These are phyloP conservation scores for Endogone sp. DNA, from an alignment of 192 early-diverging fungal species.

Conservation along the genomic window DNA sequence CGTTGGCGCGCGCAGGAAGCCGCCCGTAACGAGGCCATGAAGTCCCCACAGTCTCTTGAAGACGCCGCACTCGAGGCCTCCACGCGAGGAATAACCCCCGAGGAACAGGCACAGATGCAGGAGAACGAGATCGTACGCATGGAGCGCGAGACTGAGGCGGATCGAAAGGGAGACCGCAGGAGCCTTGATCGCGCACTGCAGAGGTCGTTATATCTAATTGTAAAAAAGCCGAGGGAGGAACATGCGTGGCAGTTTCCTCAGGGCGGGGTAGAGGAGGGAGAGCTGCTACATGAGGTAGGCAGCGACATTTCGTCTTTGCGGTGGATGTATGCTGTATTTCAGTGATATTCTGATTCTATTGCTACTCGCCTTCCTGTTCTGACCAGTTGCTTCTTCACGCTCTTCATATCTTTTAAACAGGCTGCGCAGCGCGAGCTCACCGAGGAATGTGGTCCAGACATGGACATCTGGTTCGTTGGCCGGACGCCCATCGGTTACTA, in stretches of 20 bases:
- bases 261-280: constrained; percentile 53
- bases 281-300: constrained; percentile 68
- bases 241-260: constrained; percentile 74
- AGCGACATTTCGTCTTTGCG: neutral
- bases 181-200: constrained; percentile 76
- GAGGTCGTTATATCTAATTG: constrained; percentile 76
- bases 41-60: constrained; percentile 5
- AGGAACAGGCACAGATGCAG: constrained; percentile 1
- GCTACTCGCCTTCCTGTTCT: neutral
- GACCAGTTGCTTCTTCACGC: neutral
- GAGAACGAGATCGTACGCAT: constrained; percentile 45
- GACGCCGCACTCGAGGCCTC: constrained; percentile 11
- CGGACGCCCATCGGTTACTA: constrained; percentile 74
- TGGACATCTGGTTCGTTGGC: constrained; percentile 89
- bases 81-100: constrained; percentile 4
- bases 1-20: constrained; percentile 51
- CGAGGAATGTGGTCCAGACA: constrained; percentile 65
- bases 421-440: constrained; percentile 70
- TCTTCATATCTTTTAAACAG: constrained; percentile 29
- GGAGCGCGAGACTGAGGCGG: constrained; percentile 56
- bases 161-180: constrained; percentile 57
- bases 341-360: constrained; percentile 3
- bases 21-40: constrained; percentile 25
- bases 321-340: neutral
- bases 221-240: constrained; percentile 55